Conservation (phyloP, 768 basidiomycete species). For the Kwoniella sp. region DNA sequence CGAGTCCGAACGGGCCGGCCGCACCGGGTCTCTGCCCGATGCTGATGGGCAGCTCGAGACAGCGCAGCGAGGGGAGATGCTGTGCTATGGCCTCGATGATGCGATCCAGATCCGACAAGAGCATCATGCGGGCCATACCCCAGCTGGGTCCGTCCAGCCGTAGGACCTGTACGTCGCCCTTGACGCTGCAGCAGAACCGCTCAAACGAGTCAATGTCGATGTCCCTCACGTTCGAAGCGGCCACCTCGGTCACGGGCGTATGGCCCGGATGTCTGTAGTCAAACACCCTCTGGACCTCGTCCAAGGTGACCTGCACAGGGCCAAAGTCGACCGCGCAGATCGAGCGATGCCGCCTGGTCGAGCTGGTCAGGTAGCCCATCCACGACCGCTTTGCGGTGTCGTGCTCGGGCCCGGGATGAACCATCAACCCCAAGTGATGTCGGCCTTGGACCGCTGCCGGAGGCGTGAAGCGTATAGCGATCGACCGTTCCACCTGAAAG, state of each 20-base stretch:
- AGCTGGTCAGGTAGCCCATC: background rate
- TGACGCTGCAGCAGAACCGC: background rate
- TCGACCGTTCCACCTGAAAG: background rate
- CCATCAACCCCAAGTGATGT: background rate
- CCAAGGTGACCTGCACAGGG: background rate
- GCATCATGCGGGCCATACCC: no score
- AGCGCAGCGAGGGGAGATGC: background rate
- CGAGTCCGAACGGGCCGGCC: no score
- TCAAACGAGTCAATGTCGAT: slow-evolving; percentile 1
- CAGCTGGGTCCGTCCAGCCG: background rate
- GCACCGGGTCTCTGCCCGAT: background rate
- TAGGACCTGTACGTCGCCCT: background rate
- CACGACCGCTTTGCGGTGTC: background rate
- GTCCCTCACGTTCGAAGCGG: background rate
- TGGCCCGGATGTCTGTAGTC: background rate
- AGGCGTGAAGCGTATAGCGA: background rate
- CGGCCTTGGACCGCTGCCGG: background rate
- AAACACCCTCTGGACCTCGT: background rate
- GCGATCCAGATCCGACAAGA: background rate
- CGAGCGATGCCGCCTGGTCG: background rate
- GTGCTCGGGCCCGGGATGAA: background rate
- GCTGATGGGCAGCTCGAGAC: background rate
- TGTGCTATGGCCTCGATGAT: background rate
- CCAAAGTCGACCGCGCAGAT: background rate
- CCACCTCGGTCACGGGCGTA: background rate